Evolutionary conservation across 768 basidiomycete species (phyloP).

Genomic region (Suillus sp.): DNA sequence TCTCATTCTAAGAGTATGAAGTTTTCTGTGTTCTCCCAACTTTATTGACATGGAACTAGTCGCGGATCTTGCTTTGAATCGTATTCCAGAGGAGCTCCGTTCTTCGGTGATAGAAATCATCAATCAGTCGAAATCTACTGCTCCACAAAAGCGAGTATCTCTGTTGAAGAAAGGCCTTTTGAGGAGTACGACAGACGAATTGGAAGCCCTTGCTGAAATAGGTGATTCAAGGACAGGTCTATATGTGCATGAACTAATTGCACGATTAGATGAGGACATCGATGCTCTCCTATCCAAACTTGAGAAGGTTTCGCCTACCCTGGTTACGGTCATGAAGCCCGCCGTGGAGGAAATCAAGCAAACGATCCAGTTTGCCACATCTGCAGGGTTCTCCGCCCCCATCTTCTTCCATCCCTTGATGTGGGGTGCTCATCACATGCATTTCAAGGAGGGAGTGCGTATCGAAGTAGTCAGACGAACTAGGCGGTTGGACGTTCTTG

Average conservation of each 20-base stretch:
- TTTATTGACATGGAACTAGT: slow-evolving; percentile 46
- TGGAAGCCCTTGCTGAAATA: slow-evolving; percentile 68
- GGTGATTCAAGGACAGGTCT: slow-evolving; percentile 41
- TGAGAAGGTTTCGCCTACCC: slow-evolving; percentile 59
- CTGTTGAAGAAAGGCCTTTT: slow-evolving; percentile 71
- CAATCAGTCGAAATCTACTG: slow-evolving; percentile 61
- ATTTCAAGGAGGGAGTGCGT: slow-evolving; percentile 75
- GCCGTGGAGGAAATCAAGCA: slow-evolving; percentile 63
- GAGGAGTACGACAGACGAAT: slow-evolving; percentile 68
- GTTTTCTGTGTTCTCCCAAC: background rate
- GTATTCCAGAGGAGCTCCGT: slow-evolving; percentile 60
- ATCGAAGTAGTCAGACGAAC: slow-evolving; percentile 72
- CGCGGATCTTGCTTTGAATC: slow-evolving; percentile 60
- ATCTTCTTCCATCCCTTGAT: slow-evolving; percentile 75
- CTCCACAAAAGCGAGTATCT: slow-evolving; percentile 67
- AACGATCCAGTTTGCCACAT: slow-evolving; percentile 57
- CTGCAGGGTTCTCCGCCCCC: slow-evolving; percentile 63
- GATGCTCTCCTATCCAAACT: slow-evolving; percentile 56
- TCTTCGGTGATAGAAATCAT: slow-evolving; percentile 64
- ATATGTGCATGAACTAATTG: slow-evolving; percentile 7
- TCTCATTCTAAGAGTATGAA: slow-evolving; percentile 75
- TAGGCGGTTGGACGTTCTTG: slow-evolving; percentile 71
- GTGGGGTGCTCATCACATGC: slow-evolving; percentile 61
- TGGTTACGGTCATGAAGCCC: slow-evolving; percentile 51
- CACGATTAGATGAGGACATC: slow-evolving; percentile 57